phyloP scores from a whole-genome alignment of 331 rosid genomes.

The Acacia pycnantha region DNA sequence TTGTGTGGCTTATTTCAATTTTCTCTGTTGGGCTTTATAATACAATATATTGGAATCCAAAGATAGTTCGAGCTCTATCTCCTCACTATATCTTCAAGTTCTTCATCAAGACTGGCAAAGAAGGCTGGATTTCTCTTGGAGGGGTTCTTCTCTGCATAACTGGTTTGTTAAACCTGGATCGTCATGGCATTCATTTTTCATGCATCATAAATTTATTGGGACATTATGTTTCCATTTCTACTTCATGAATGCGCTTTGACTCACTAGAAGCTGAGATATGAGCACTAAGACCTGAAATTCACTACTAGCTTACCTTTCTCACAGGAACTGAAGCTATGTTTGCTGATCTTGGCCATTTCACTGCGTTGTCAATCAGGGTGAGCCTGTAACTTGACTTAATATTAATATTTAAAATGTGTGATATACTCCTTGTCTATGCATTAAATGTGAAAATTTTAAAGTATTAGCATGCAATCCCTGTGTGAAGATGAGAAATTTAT shows the following conservation, averaged over 20 bases:
- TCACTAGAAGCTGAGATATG: constrained; percentile 3
- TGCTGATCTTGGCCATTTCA: constrained; percentile 95
- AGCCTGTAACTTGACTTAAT: constrained; percentile 13
- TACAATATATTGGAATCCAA: constrained; percentile 62
- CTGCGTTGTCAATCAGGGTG: constrained; percentile 87
- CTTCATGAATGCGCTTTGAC: constrained; percentile 6
- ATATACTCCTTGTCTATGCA: neutral
- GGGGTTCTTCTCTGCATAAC: constrained; percentile 69
- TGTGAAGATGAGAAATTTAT: constrained; percentile 12
- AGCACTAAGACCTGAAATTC: constrained; percentile 10
- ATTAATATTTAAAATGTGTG: neutral
- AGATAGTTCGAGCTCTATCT: constrained; percentile 50
- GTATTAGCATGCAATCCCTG: neutral
- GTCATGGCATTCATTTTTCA: neutral
- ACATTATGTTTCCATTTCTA: constrained; percentile 8
- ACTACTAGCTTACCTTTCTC: constrained; percentile 23
- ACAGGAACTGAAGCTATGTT: constrained; percentile 96
- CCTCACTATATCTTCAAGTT: constrained; percentile 69
- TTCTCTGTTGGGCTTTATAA: constrained; percentile 68
- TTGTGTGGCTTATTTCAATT: constrained; percentile 60
- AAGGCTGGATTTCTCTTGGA: constrained; percentile 72
- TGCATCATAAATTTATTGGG: constrained; percentile 7
- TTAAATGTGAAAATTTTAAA: neutral
- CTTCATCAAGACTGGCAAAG: constrained; percentile 58
- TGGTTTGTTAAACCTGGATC: constrained; percentile 48